Conservation (phyloP, 2,329 filamentous ascomycete genomes). For the Fusarium verticillioides region DNA sequence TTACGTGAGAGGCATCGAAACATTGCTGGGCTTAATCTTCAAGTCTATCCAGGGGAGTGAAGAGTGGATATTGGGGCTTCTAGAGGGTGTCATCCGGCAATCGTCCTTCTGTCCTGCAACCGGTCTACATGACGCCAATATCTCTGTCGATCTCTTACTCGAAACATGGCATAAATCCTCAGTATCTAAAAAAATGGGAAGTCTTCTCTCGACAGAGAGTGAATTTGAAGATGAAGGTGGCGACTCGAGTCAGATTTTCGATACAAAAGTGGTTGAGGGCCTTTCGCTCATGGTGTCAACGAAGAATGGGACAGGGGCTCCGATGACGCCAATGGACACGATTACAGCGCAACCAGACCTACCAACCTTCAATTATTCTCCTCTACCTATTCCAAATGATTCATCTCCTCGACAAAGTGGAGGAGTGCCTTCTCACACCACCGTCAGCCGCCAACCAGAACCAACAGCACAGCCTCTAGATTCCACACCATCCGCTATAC, state of each 20-base stretch:
- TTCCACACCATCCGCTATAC: accelerated
- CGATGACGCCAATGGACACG: not conserved
- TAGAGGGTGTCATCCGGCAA: not conserved
- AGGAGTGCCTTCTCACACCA: accelerated
- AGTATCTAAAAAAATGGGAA: not conserved
- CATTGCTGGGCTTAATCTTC: not conserved
- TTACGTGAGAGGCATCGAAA: slow-evolving; percentile 13
- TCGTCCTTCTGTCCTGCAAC: accelerated
- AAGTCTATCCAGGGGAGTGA: not conserved
- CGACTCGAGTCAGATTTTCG: not conserved
- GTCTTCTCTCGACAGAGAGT: not conserved
- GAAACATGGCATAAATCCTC: slow-evolving; percentile 11
- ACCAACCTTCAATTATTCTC: not conserved
- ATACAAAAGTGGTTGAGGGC: not conserved
- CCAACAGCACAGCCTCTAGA: accelerated
- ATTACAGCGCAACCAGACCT: not conserved
- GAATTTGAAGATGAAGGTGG: not conserved
- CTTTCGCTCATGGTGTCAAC: not conserved
- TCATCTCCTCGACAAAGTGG: not conserved
- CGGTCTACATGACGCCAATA: accelerated
- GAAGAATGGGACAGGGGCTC: not conserved
- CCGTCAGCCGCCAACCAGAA: accelerated
- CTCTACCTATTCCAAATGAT: not conserved
- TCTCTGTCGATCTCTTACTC: not conserved
- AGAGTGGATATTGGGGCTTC: not conserved